A percentile compares a stretch with the other conserved stretches of the same genome.
These are phyloP conservation scores for Cystobasidiopsis lactophilus DNA, from an alignment of 768 basidiomycete species.

Conservation along the genomic window DNA sequence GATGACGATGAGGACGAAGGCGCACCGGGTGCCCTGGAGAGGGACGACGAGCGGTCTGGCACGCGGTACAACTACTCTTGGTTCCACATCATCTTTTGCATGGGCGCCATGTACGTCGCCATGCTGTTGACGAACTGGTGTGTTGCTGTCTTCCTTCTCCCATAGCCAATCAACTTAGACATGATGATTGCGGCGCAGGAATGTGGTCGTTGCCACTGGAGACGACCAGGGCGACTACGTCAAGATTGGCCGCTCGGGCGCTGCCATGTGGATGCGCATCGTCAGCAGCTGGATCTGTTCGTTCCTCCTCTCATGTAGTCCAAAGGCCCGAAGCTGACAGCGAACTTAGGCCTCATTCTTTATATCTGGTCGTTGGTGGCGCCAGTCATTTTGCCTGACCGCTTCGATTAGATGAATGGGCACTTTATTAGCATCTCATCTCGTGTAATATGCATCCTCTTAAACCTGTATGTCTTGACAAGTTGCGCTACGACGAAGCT, in stretches of 20 bases:
- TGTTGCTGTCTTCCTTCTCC: neutral
- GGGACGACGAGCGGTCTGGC: conserved; percentile 80
- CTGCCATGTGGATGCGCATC: conserved; percentile 98
- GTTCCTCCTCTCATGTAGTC: neutral
- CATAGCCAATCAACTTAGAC: neutral
- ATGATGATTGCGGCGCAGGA: conserved; percentile 12
- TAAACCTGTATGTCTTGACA: too few species aligned
- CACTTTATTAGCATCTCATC: too few species aligned
- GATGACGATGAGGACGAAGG: conserved; percentile 29
- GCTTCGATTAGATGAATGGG: conserved; percentile 37
- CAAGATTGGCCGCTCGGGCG: conserved; percentile 82
- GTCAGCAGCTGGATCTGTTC: conserved; percentile 81
- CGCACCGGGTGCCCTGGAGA: conserved; percentile 39
- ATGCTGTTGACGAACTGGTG: conserved; percentile 89
- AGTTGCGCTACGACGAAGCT: too few species aligned
- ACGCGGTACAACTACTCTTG: conserved; percentile 95
- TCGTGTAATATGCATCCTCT: too few species aligned
- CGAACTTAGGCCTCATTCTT: conserved; percentile 33
- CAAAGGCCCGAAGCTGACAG: neutral
- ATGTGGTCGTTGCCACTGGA: conserved; percentile 20
- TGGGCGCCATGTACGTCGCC: conserved; percentile 92
- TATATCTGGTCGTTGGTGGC: conserved; percentile 76
- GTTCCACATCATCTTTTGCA: conserved; percentile 95
- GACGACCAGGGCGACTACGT: conserved; percentile 24
- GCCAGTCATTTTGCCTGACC: conserved; percentile 72